These are phyloP conservation scores for Pseudogymnoascus sp. DNA, from an alignment of 2,329 filamentous ascomycete species.

Conservation along the genomic window DNA sequence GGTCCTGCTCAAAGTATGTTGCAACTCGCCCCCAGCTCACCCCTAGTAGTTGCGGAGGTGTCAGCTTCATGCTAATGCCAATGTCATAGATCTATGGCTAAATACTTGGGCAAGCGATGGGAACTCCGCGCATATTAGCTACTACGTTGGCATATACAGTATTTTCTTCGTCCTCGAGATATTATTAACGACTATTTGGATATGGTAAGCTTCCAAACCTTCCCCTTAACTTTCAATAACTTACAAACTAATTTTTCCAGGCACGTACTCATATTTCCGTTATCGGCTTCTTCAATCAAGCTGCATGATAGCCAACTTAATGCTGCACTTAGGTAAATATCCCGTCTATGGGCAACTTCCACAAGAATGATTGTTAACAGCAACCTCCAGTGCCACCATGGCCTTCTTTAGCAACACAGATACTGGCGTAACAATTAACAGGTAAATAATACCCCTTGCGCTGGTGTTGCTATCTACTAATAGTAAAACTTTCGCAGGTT, in stretches of 20 bases:
- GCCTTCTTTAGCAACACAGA: slow-evolving; percentile 18
- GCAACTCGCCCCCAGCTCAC: not conserved
- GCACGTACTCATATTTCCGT: not conserved
- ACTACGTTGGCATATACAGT: slow-evolving; percentile 6
- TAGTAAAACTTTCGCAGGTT: slow-evolving; percentile 9
- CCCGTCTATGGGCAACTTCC: not conserved
- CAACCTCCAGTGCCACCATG: not conserved
- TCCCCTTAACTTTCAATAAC: no score
- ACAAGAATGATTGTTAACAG: not conserved
- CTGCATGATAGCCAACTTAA: not conserved
- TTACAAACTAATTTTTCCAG: not conserved
- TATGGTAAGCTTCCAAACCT: not conserved
- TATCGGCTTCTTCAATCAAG: slow-evolving; percentile 2
- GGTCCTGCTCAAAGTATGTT: not conserved
- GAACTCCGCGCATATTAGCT: not conserved
- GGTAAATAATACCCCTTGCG: not conserved
- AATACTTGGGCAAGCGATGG: not conserved
- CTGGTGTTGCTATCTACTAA: not conserved
- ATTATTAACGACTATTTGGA: not conserved
- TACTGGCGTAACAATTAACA: slow-evolving; percentile 16
- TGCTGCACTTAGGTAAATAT: not conserved
- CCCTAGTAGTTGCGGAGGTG: not conserved
- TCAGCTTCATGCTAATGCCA: not conserved
- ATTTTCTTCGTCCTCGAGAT: slow-evolving; percentile 5
- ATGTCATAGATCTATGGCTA: not conserved